Evolutionary conservation across 192 early-diverging fungal genomes (phyloP).

Genomic region (Jimgerdemannia flammicorona): DNA sequence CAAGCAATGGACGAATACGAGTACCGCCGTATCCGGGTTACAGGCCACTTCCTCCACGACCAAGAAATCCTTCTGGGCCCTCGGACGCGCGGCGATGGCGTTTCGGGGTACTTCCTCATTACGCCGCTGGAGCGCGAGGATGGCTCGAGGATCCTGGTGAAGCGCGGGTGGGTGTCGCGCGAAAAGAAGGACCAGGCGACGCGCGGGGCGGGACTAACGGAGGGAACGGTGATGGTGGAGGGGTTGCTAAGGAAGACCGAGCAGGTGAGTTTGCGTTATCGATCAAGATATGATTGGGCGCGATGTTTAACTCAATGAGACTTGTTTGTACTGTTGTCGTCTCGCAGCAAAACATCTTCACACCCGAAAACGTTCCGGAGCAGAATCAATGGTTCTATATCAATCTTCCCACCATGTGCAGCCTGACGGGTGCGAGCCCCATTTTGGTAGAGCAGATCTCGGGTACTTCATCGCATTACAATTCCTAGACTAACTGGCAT

Average conservation of each 20-base stretch:
- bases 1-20: conserved; percentile 57
- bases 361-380: conserved; percentile 55
- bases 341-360: conserved; percentile 50
- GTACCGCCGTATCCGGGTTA: conserved; percentile 70
- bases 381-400: conserved; percentile 81
- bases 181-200: conserved; percentile 55
- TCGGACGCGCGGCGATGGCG: conserved; percentile 58
- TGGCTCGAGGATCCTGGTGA: conserved; percentile 72
- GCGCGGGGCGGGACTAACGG: conserved; percentile 41
- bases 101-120: conserved; percentile 68
- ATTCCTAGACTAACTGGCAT: not conserved
- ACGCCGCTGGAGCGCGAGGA: conserved; percentile 73
- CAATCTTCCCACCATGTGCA: conserved; percentile 76
- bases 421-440: conserved; percentile 56
- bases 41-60: conserved; percentile 66
- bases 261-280: conserved; percentile 25
- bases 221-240: conserved; percentile 58
- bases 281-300: not conserved
- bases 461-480: conserved; percentile 25
- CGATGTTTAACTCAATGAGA: too few relatives aligned
- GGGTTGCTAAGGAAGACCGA: conserved; percentile 63
- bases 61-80: conserved; percentile 84
- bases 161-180: conserved; percentile 85
- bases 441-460: conserved; percentile 76
- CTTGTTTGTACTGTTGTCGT: conserved; percentile 13